Percentiles rank a stretch among this genome's conserved stretches.
These are phyloP conservation scores for Straminergon stramineum DNA, from an alignment of 225 moss, liverwort and hornwort species.

Conservation along the genomic window DNA sequence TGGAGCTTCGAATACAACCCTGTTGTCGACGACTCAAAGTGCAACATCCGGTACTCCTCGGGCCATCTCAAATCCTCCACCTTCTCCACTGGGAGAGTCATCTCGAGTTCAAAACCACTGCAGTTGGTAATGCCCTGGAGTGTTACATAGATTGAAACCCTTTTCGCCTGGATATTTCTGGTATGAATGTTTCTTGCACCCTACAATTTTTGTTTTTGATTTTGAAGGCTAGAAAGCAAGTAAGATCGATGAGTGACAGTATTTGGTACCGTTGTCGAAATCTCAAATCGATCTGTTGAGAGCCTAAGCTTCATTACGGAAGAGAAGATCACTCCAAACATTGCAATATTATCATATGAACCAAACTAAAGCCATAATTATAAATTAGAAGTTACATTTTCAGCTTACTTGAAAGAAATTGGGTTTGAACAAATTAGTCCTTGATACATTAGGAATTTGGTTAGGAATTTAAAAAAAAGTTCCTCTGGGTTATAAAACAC, in stretches of 20 bases:
- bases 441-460: not conserved
- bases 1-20: not conserved
- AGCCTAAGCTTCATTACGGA: not conserved
- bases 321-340: not conserved
- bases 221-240: not conserved
- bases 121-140: too few species aligned
- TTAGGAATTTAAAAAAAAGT: not conserved
- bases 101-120: too few species aligned
- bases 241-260: not conserved
- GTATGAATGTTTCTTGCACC: too few species aligned
- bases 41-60: not conserved
- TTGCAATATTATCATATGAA: not conserved
- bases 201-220: not conserved
- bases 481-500: not conserved
- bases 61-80: not conserved
- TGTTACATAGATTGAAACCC: too few species aligned
- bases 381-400: too few species aligned
- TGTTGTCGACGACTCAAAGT: not conserved
- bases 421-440: not conserved
- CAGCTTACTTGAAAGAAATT: not conserved
- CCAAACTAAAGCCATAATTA: not conserved
- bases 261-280: not conserved
- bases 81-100: not conserved
- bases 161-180: too few species aligned
- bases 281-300: not conserved